These are phyloP conservation scores for Balakata baccata DNA, from an alignment of 345 rosid genomes.

Conservation along the genomic window DNA sequence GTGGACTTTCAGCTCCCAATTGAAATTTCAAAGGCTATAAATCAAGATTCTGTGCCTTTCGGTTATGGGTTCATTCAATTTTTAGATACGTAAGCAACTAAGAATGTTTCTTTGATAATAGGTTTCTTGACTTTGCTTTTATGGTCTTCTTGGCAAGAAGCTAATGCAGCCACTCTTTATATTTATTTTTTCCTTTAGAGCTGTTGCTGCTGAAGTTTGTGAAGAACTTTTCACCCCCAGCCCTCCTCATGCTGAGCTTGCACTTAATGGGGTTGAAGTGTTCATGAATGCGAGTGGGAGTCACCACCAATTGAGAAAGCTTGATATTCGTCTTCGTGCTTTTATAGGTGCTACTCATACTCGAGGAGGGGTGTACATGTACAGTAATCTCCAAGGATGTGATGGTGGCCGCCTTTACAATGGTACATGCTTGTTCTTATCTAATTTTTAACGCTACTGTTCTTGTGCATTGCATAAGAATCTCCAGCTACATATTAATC, in stretches of 20 bases:
- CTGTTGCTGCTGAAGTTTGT: slow-evolving; percentile 94
- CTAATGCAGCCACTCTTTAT: not conserved
- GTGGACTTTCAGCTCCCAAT: slow-evolving; percentile 72
- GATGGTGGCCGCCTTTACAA: slow-evolving; percentile 93
- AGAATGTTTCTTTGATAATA: not conserved
- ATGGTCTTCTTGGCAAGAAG: not conserved
- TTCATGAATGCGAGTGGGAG: slow-evolving; percentile 99
- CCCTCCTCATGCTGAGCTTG: slow-evolving; percentile 97
- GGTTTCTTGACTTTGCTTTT: not conserved
- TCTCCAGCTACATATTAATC: not conserved
- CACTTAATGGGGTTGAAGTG: slow-evolving; percentile 92
- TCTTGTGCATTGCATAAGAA: not conserved
- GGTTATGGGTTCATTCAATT: slow-evolving; percentile 93
- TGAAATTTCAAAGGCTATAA: slow-evolving; percentile 67
- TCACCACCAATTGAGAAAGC: slow-evolving; percentile 94
- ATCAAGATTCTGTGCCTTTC: slow-evolving; percentile 74
- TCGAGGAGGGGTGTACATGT: slow-evolving; percentile 96
- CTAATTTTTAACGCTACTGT: not conserved
- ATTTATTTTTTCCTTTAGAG: slow-evolving; percentile 37
- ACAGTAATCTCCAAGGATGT: slow-evolving; percentile 98
- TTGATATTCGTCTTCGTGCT: slow-evolving; percentile 75
- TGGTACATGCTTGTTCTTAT: slow-evolving; percentile 40
- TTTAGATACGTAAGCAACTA: slow-evolving; percentile 62
- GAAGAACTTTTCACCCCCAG: slow-evolving; percentile 85
- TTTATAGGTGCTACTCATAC: slow-evolving; percentile 82